Percentiles rank a stretch among this genome's conserved stretches.
These are phyloP conservation scores for Lactarius hatsudake DNA, from an alignment of 768 basidiomycete species.

Conservation along the genomic window DNA sequence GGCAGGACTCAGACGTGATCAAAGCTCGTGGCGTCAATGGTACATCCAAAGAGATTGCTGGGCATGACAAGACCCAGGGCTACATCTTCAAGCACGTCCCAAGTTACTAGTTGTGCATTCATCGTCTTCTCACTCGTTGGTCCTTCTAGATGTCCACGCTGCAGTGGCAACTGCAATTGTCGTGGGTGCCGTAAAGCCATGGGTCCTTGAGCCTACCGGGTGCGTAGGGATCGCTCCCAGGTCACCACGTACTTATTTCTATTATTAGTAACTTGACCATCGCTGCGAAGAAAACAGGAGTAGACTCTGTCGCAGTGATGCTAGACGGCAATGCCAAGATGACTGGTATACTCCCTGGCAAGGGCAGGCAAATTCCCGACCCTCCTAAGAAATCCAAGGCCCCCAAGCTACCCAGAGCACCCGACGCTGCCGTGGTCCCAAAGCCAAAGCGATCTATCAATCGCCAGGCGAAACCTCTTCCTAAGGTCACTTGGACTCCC, in stretches of 20 bases:
- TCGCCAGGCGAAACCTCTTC: slow-evolving; percentile 36
- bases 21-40: slow-evolving; percentile 29
- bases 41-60: slow-evolving; percentile 27
- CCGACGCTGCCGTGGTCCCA: slow-evolving; percentile 17
- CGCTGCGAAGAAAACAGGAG: slow-evolving; percentile 39
- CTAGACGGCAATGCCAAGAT: slow-evolving; percentile 36
- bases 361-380: slow-evolving; percentile 29
- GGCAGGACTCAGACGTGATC: slow-evolving; percentile 46
- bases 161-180: slow-evolving; percentile 66
- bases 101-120: neutral
- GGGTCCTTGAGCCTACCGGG: slow-evolving; percentile 60
- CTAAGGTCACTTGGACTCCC: slow-evolving; percentile 53
- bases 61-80: slow-evolving; percentile 34
- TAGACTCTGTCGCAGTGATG: slow-evolving; percentile 40
- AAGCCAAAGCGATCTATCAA: slow-evolving; percentile 22
- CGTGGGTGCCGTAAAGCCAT: slow-evolving; percentile 59
- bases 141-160: slow-evolving; percentile 60
- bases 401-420: slow-evolving; percentile 30
- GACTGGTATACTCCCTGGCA: slow-evolving; percentile 33
- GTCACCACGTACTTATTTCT: neutral
- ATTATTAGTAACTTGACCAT: slow-evolving; percentile 39
- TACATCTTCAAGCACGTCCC: slow-evolving; percentile 54
- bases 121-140: slow-evolving; percentile 20
- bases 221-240: slow-evolving; percentile 34
- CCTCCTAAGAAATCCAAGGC: slow-evolving; percentile 13